A percentile compares a stretch with the other conserved stretches of the same genome.
Evolutionary conservation across 306 rosid genomes (phyloP).

Genomic region (Prunus salicina): DNA sequence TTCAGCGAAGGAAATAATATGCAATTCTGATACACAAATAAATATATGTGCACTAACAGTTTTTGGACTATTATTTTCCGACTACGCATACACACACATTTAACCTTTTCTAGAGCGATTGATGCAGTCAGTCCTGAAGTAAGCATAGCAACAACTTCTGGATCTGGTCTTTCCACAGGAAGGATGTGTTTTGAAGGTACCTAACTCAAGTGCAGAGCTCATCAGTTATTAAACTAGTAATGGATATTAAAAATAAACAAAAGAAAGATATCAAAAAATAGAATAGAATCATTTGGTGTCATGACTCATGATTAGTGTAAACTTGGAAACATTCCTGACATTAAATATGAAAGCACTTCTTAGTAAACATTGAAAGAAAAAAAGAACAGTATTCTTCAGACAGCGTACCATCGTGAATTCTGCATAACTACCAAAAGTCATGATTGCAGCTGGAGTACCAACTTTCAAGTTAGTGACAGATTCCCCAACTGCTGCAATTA

Average conservation of each 20-base stretch:
- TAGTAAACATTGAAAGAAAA: background rate
- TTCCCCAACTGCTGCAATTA: constrained; percentile 85
- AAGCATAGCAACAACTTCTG: constrained; percentile 97
- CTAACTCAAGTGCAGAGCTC: constrained; percentile 35
- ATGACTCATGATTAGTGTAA: background rate
- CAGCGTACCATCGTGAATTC: constrained; percentile 59
- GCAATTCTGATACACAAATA: background rate
- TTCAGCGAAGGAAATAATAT: background rate
- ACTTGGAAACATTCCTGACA: constrained; percentile 4
- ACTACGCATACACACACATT: background rate
- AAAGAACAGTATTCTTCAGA: constrained; percentile 9
- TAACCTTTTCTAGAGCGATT: constrained; percentile 82
- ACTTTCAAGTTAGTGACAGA: constrained; percentile 63
- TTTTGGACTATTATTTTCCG: background rate
- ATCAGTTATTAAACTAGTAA: constrained; percentile 10
- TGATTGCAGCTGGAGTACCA: constrained; percentile 87
- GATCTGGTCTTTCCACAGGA: constrained; percentile 94
- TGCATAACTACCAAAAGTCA: constrained; percentile 93
- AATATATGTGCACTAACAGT: background rate
- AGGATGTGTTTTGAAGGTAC: constrained; percentile 78
- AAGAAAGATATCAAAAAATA: background rate
- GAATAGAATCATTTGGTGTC: background rate
- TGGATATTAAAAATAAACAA: background rate
- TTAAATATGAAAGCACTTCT: constrained; percentile 15
- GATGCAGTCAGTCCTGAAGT: constrained; percentile 98